Base-by-base conservation (phyloP, 1,139 yeast species). In the Zygosaccharomyces sapae region DNA sequence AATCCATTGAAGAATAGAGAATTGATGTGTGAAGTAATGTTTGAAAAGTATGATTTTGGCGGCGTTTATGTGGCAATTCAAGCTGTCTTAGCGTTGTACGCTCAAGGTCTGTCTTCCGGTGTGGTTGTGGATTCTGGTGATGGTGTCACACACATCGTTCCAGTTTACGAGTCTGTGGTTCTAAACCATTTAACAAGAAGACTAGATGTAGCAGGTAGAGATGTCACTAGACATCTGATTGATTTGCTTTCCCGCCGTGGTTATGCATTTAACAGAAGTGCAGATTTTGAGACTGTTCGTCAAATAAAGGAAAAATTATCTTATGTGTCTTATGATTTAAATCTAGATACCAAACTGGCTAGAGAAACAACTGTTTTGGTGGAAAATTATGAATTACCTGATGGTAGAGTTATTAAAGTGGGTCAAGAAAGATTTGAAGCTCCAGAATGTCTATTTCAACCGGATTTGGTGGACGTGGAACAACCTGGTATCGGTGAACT, bases 1-100 rank as follows among this genome's bases (percentile, higher is more conserved):
- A 92, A 92, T 67, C 98, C 98, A 24, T 71, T 88, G 61, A 86
- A 86, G 63, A 53, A 53, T 38, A 77, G 97, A 66, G 96, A 90
- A 68, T 80, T 80, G 49, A 90, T 92, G 97, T 90, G 95, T 65
- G 92, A 87, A 58, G 94, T 89, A 30, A 94, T 92, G 98, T 89
- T 92, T 72, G 97, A 92, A 68, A 86, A 87, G 67, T 92, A 92
- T 68, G 84, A 86, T 53, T 92, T 92, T 69, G 94, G 94, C 40
- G 97, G 97, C 22, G 97, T 92, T 25, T 92, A 92, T 61, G 98
- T 92, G 38, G 97, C 98, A 16, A 92, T 92, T 62, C 98, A 92
- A 72, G 98, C 98, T 1, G 98, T 92, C 12, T 77, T 92, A 65
- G 97, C 98, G 0, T 76, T 92, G 49, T 94, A 92, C 60, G 98